These are phyloP conservation scores for Musa acuminata DNA, from an alignment of 176 grass and related monocot species.

Conservation along the genomic window DNA sequence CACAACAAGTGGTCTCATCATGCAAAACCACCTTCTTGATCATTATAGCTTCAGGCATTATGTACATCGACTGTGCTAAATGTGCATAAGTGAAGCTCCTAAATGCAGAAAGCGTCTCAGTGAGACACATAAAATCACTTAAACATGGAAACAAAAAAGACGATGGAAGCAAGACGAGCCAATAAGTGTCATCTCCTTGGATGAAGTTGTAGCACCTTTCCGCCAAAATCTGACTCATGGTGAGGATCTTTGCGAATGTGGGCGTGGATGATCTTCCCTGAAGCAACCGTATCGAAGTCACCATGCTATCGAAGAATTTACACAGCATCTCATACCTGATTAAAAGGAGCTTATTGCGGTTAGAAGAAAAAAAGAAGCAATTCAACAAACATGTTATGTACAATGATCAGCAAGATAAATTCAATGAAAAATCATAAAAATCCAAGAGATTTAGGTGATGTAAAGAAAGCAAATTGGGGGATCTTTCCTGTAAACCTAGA, in stretches of 20 bases:
- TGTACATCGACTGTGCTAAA: constrained; percentile 69
- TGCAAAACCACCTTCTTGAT: constrained; percentile 65
- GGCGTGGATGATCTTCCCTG: no score
- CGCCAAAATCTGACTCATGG: constrained; percentile 46
- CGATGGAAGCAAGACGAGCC: background rate
- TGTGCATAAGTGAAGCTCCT: constrained; percentile 76
- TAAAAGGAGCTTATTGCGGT: background rate
- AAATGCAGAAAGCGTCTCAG: constrained; percentile 6
- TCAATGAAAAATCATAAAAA: no score
- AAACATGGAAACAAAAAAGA: background rate
- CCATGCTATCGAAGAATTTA: constrained; percentile 73
- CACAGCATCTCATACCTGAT: constrained; percentile 66
- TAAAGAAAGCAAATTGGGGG: background rate
- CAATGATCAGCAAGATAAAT: background rate
- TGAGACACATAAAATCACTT: no score
- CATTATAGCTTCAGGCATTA: constrained; percentile 55
- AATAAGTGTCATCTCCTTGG: no score
- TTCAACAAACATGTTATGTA: no score
- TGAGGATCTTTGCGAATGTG: constrained; percentile 55
- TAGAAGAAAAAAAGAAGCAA: background rate
- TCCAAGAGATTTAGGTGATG: background rate
- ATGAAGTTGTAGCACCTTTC: constrained; percentile 29
- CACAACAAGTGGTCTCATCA: constrained; percentile 63
- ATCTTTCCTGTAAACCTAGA: no score
- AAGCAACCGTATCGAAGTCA: constrained; percentile 61